Evolutionary conservation across 2,329 filamentous ascomycete genomes (phyloP).

Genomic region (Penicillium sp.): DNA sequence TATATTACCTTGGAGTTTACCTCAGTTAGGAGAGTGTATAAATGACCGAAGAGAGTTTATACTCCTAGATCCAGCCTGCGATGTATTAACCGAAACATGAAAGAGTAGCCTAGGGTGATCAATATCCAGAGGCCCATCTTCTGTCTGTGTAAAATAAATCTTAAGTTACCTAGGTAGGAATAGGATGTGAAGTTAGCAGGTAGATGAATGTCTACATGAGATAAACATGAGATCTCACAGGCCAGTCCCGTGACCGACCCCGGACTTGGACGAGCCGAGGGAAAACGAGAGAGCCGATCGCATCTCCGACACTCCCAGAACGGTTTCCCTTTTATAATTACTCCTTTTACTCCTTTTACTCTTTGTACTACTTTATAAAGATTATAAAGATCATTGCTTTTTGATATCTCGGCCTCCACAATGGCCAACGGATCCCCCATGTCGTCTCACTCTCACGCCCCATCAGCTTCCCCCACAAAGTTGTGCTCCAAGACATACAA

Average conservation of each 20-base stretch:
- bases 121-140: not conserved
- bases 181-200: not conserved
- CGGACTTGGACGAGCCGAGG: slow-evolving; percentile 35
- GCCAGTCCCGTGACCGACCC: slow-evolving; percentile 33
- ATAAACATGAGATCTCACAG: slow-evolving; percentile 1
- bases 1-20: not conserved
- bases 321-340: not conserved
- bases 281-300: slow-evolving; percentile 30
- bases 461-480: slow-evolving; percentile 63
- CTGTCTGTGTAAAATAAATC: not conserved
- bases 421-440: slow-evolving; percentile 31
- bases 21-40: not conserved
- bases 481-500: slow-evolving; percentile 83
- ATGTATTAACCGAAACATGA: not conserved
- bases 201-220: too few species aligned
- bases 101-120: not conserved
- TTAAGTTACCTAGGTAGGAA: too few species aligned
- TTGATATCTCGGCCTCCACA: slow-evolving; percentile 3
- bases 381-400: not conserved
- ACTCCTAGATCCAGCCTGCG: not conserved
- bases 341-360: not conserved
- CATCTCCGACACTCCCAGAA: slow-evolving; percentile 1
- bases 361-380: not conserved
- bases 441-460: slow-evolving; percentile 53
- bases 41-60: not conserved